Percentiles rank a stretch among this genome's conserved stretches.
Evolutionary conservation across 192 early-diverging fungal species (phyloP).

Genomic region (Gamsiella multidivaricata): DNA sequence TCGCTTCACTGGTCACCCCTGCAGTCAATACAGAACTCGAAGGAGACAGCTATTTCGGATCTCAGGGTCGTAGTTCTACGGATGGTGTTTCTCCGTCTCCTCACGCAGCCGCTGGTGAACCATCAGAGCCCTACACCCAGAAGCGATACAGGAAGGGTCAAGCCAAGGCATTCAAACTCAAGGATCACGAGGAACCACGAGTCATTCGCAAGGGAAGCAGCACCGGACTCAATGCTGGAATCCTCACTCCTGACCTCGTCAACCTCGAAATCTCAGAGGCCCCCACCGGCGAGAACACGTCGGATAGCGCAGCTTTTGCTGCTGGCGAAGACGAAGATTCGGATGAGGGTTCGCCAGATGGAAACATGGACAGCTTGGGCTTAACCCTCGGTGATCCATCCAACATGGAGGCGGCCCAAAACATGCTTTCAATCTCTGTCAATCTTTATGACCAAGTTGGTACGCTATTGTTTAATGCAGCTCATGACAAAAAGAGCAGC

Average conservation of each 20-base stretch:
- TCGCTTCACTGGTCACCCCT: conserved; percentile 39
- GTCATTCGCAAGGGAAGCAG: conserved; percentile 10
- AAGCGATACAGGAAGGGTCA: conserved; percentile 29
- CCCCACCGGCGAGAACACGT: not conserved
- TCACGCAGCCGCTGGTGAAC: conserved; percentile 19
- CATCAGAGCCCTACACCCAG: conserved; percentile 34
- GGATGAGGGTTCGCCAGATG: conserved; percentile 27
- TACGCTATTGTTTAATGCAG: not conserved
- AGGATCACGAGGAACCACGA: conserved; percentile 59
- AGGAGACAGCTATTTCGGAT: conserved; percentile 27
- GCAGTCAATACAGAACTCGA: conserved; percentile 19
- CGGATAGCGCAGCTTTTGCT: not conserved
- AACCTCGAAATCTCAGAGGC: conserved; percentile 27
- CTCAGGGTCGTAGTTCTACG: conserved; percentile 11
- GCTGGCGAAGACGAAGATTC: conserved; percentile 24
- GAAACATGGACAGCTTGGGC: conserved; percentile 57
- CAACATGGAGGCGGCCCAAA: conserved; percentile 68
- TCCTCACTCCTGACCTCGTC: conserved; percentile 15
- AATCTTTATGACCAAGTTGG: conserved; percentile 85
- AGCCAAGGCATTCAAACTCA: conserved; percentile 56
- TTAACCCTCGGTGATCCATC: conserved; percentile 76
- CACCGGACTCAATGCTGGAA: conserved; percentile 7
- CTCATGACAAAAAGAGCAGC: not conserved
- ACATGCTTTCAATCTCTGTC: conserved; percentile 66
- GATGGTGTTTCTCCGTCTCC: conserved; percentile 6